Evolutionary conservation across 768 basidiomycete species (phyloP).

Genomic region (Kwoniella europaea): DNA sequence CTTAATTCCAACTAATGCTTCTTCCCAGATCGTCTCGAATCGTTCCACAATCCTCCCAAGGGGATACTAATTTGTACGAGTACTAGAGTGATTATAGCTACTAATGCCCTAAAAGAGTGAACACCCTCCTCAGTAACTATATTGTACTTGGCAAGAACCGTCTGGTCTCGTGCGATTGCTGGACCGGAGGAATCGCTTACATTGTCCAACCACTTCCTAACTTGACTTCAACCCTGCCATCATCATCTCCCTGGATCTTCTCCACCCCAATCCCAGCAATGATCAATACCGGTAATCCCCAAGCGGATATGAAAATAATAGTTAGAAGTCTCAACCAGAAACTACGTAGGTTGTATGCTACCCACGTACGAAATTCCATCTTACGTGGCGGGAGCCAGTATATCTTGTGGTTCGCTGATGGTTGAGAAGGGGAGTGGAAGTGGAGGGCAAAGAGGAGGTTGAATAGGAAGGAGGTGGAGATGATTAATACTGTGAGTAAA

Average conservation of each 20-base stretch:
- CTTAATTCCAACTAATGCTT: not conserved
- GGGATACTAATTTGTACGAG: conserved; percentile 1
- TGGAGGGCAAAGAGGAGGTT: conserved; percentile 4
- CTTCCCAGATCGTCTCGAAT: conserved; percentile 11
- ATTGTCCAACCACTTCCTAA: conserved; percentile 15
- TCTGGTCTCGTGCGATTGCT: too few relatives aligned
- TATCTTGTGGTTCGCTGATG: conserved; percentile 6
- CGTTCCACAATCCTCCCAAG: conserved; percentile 11
- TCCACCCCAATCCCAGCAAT: conserved; percentile 2
- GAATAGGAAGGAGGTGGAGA: conserved; percentile 2
- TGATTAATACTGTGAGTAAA: not conserved
- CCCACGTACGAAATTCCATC: not conserved
- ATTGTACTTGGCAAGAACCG: too few relatives aligned
- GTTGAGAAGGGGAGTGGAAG: conserved; percentile 13
- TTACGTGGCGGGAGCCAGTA: not conserved
- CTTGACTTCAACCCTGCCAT: not conserved
- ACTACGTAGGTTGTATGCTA: conserved; percentile 3
- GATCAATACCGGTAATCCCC: conserved; percentile 9
- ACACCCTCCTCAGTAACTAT: too few relatives aligned
- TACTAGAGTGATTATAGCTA: not conserved
- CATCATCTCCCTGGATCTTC: not conserved
- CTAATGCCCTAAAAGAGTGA: not conserved
- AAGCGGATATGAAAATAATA: not conserved
- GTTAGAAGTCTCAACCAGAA: not conserved
- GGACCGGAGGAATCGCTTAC: not conserved